phyloP scores from a whole-genome alignment of 768 basidiomycete species.

The Boletus vinaceobasis region DNA sequence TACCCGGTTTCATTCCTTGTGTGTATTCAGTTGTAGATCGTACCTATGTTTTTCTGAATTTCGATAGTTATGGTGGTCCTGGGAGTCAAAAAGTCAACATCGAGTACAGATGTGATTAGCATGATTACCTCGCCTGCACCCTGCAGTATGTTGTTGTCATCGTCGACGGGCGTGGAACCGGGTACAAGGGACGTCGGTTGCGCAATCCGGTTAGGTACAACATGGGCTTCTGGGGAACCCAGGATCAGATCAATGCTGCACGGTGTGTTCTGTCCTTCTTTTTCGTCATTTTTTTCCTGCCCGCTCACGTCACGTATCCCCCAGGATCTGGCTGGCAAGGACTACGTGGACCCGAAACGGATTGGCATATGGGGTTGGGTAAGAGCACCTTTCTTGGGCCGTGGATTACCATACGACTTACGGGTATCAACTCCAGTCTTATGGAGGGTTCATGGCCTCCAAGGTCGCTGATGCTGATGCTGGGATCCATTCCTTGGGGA shows the following conservation, averaged over 20 bases:
- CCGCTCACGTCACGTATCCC: not conserved
- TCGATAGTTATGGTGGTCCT: conserved; percentile 83
- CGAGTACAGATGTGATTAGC: conserved; percentile 74
- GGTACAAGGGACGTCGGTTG: conserved; percentile 80
- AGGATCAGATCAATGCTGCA: conserved; percentile 87
- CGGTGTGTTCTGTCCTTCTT: conserved; percentile 42
- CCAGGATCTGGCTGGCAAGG: conserved; percentile 76
- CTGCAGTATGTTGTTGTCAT: conserved; percentile 82
- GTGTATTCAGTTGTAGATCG: conserved; percentile 32
- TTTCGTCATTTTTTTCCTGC: not conserved
- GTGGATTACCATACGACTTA: conserved; percentile 1
- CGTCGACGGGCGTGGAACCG: conserved; percentile 94
- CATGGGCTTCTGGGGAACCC: conserved; percentile 84
- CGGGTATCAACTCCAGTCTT: conserved; percentile 53
- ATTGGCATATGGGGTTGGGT: conserved; percentile 99
- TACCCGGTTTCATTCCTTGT: conserved; percentile 93
- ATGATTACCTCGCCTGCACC: conserved; percentile 78
- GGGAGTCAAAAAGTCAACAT: conserved; percentile 73
- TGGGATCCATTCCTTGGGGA: conserved; percentile 85
- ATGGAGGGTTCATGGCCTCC: conserved; percentile 93
- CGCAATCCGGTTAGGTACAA: conserved; percentile 87
- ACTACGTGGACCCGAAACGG: conserved; percentile 82
- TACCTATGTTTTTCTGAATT: conserved; percentile 4
- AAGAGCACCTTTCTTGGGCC: conserved; percentile 27
- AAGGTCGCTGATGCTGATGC: conserved; percentile 91